Evolutionary conservation across 208 protist species (phyloP), one percentile per base, ranked within the genome.

Genomic region (Trypanosoma mega): DNA sequence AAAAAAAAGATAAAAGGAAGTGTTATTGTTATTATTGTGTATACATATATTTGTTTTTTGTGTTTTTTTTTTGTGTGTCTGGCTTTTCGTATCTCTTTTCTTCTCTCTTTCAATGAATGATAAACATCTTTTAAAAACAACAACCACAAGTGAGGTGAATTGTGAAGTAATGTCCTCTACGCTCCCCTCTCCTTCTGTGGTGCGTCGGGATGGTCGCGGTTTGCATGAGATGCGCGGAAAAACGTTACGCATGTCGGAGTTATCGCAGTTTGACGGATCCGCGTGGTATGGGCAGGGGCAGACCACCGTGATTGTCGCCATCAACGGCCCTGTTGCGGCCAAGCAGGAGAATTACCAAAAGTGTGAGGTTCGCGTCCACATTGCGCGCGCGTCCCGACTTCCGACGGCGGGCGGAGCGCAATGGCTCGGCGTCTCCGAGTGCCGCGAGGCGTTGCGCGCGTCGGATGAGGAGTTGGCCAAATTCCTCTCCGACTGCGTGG

Each of bases 251-350:
- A 50, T 82, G 9, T 85, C 79, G 7, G 76, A 83, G 56, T 69
- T 87, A 20, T 71, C 27, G 2, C 76, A 85, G 12, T 90, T 86
- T 54, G 85, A 93, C 55, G 91, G 85, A 31, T 90, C 83, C 48
- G 60, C 74, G 41, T 83, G 72, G 68, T 96, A 92, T 57, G 59
- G 78, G 12, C 87, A 96, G 48, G 91, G 88, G 2, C 53, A 65
- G 44, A 91, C 82, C 2, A 60, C 80, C 26, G 82, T 94, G 4
- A 41, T 74, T 31, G 85, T 74, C 44, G 54, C 78, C 20, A 26
- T 96, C 9, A 81, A 87, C 61, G 91, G 91, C 18, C 91, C 91
- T 2, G 80, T 74, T 0, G 55, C 76, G 9, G 80, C 79, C 5
- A 75, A 74, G 44, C 67, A 68, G 16, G 72, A 82, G 43, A 57